Conservation (phyloP, 2,329 filamentous ascomycete genomes). For the Aspergillus fischeri region DNA sequence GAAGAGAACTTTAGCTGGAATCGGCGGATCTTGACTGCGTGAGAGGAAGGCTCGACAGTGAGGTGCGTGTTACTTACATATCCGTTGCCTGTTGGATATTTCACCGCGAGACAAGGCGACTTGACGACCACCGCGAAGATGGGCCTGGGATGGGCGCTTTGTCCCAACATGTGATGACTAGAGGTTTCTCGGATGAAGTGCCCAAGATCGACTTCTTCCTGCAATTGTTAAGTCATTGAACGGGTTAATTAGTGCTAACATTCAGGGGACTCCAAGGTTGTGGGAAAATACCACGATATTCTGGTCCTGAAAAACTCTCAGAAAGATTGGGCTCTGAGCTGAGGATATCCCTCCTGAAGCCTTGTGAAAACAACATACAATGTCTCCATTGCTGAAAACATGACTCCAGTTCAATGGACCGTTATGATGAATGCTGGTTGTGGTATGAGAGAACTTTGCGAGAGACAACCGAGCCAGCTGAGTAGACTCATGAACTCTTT, state of each 20-base stretch:
- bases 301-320: slow-evolving; percentile 34
- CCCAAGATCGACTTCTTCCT: slow-evolving; percentile 43
- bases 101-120: slow-evolving; percentile 43
- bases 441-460: slow-evolving; percentile 45
- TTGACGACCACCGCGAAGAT: slow-evolving; percentile 41
- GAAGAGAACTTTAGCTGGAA: slow-evolving; percentile 44
- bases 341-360: slow-evolving; percentile 6
- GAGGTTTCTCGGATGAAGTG: slow-evolving; percentile 26
- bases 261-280: background rate
- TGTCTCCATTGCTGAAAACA: slow-evolving; percentile 33
- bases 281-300: slow-evolving; percentile 34
- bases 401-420: slow-evolving; percentile 44
- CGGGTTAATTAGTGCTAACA: background rate
- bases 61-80: slow-evolving; percentile 13
- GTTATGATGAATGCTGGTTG: slow-evolving; percentile 31
- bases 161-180: slow-evolving; percentile 11
- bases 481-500: slow-evolving; percentile 5
- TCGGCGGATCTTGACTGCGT: slow-evolving; percentile 34
- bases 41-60: background rate
- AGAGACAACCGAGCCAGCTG: slow-evolving; percentile 25
- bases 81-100: slow-evolving; percentile 33
- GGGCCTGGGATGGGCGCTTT: slow-evolving; percentile 22
- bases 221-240: background rate
- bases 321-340: slow-evolving; percentile 14
- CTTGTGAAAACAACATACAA: slow-evolving; percentile 35